Conservation (phyloP, 108 stramenopile genomes). For the Cyclostephanos invisitatus region DNA sequence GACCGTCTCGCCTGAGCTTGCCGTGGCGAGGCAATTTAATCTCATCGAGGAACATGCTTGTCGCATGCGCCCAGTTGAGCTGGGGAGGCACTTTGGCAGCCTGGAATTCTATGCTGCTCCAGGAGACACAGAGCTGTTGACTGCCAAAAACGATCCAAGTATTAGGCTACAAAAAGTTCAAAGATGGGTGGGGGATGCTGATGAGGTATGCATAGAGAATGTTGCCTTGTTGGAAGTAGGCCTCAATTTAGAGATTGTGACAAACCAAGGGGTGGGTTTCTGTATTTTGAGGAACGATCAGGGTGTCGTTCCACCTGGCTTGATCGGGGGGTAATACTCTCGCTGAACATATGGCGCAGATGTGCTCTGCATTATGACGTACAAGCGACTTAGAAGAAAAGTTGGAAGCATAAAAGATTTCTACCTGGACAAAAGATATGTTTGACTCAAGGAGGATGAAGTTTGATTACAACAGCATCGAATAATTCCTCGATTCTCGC, state of each 20-base stretch:
- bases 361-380: no score
- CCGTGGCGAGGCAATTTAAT: conserved; percentile 47
- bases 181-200: conserved; percentile 25
- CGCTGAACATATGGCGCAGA: no score
- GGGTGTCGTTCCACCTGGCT: conserved; percentile 40
- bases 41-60: conserved; percentile 53
- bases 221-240: conserved; percentile 48
- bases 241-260: conserved; percentile 47
- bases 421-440: no score
- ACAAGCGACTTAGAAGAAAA: no score
- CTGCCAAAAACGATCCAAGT: conserved; percentile 32
- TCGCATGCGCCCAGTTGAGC: conserved; percentile 46
- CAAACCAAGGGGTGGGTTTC: conserved; percentile 52
- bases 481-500: no score
- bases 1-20: conserved; percentile 43
- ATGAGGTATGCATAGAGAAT: no score
- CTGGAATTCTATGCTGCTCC: conserved; percentile 45
- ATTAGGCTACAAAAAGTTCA: conserved; percentile 33
- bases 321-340: conserved; percentile 15
- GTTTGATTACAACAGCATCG: no score
- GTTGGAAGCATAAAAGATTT: no score
- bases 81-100: conserved; percentile 47
- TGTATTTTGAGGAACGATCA: conserved; percentile 39
- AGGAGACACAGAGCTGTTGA: conserved; percentile 43
- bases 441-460: no score